Base-by-base conservation (phyloP, 2,329 filamentous ascomycete species). In the Fusarium burgessii region DNA sequence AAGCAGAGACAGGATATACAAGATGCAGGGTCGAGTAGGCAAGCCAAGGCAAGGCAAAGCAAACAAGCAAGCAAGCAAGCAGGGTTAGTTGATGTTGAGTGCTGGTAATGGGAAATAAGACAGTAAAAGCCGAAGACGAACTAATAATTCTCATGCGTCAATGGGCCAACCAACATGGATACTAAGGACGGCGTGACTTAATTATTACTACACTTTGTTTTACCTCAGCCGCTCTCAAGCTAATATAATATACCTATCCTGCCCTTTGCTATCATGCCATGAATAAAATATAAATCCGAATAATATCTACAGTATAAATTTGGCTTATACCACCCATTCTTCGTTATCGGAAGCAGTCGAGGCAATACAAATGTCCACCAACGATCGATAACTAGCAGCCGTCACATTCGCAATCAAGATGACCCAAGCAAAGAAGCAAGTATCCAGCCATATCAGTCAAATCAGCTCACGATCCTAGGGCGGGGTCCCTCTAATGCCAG, bases 391-490 rank as follows among this genome's bases (percentile, higher is more conserved):
- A 67, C 64, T 47, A 59, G 50, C 54, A 60, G 60, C 41, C 62
- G 23, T 57, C 38, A 58, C 42, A 58, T 35, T 55, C 58, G 15
- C 47, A 38, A 32, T 23, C 40, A 60, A 69, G 23, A 36, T 66
- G 47, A 36, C 58, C 52, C 66, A 59, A 61, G 61, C 54, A 71
- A 68, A 72, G 57, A 62, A 71, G 56, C 58, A 73, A 66, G 63
- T 56, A 63, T 58, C 52, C 64, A 52, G 42, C 49, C 57, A 56
- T 47, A 49, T 64, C 58, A 54, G 58, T 71, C 66, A 68, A 68
- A 70, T 74, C 58, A 68, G 68, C 67, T 73, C 63, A 70, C 60
- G 66, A 62, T 58, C 56, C 54, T 46, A 66, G 29, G 57, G 58
- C 60, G 62, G 62, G 71, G 58, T 50, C 69, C 60, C 58, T 49